phyloP scores from a whole-genome alignment of 208 protist genomes.

The Porcisia hertigi region DNA sequence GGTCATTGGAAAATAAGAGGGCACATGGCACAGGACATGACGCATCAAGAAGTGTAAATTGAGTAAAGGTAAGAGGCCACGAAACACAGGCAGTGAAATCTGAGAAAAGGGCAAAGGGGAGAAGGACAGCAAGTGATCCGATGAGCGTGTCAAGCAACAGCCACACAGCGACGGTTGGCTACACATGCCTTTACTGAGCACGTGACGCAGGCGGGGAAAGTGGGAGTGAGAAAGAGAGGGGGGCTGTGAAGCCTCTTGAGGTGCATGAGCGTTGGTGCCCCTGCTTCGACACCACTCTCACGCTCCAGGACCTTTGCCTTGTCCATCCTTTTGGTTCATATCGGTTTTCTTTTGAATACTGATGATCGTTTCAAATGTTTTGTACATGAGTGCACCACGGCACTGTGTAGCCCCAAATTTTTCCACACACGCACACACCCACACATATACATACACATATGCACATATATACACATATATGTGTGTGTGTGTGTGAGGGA shows the following conservation, averaged over 20 bases:
- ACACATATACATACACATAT: conserved; percentile 1
- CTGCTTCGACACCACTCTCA: neutral
- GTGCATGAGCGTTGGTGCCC: neutral
- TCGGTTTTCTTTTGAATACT: too few species aligned
- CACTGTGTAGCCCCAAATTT: neutral
- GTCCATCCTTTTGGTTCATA: neutral
- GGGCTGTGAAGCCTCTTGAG: neutral
- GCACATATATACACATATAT: neutral
- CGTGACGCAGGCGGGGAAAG: neutral
- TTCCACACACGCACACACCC: neutral
- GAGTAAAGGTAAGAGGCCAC: neutral
- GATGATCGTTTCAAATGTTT: too few species aligned
- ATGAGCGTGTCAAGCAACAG: neutral
- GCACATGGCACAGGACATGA: neutral
- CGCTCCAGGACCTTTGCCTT: neutral
- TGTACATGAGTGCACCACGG: too few species aligned
- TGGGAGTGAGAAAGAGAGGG: neutral
- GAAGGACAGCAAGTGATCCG: neutral
- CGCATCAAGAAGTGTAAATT: neutral
- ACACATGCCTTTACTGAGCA: neutral
- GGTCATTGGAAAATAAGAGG: neutral
- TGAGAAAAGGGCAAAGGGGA: neutral
- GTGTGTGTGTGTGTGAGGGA: neutral
- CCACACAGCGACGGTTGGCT: neutral
- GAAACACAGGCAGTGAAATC: neutral